Conservation (phyloP, 768 basidiomycete species). For the Pilatotrama ljubarskyi region DNA sequence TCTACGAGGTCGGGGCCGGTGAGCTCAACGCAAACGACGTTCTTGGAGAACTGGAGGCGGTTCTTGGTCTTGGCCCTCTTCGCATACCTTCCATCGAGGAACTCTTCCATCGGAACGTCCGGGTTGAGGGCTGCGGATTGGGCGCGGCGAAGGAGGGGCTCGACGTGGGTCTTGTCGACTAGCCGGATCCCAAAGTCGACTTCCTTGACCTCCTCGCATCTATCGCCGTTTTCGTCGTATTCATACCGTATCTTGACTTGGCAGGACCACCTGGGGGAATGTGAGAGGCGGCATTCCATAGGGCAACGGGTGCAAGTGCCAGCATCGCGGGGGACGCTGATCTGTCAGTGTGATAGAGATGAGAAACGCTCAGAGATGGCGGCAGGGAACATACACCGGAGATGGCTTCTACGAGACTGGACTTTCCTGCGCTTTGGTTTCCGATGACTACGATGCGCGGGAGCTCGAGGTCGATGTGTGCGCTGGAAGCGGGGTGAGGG, state of each 20-base stretch:
- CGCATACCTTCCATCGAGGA: slow-evolving; percentile 9
- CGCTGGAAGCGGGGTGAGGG: slow-evolving; percentile 25
- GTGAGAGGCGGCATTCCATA: slow-evolving; percentile 37
- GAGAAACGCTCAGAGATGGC: neutral
- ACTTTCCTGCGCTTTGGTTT: slow-evolving; percentile 52
- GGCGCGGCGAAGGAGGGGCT: slow-evolving; percentile 57
- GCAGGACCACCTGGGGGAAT: slow-evolving; percentile 28
- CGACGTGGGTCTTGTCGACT: slow-evolving; percentile 45
- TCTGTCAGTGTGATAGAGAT: slow-evolving; percentile 1
- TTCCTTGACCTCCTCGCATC: slow-evolving; percentile 27
- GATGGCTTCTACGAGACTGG: slow-evolving; percentile 51
- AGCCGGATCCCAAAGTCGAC: slow-evolving; percentile 45
- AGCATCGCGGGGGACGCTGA: slow-evolving; percentile 24
- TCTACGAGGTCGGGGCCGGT: slow-evolving; percentile 29
- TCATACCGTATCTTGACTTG: slow-evolving; percentile 47
- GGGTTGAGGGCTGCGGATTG: slow-evolving; percentile 62
- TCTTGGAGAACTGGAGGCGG: slow-evolving; percentile 25
- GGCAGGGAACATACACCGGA: slow-evolving; percentile 44
- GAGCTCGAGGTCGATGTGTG: slow-evolving; percentile 47
- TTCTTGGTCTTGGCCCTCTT: neutral
- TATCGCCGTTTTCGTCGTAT: slow-evolving; percentile 34
- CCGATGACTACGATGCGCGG: slow-evolving; percentile 52
- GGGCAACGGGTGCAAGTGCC: slow-evolving; percentile 50
- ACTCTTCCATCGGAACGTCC: slow-evolving; percentile 30
- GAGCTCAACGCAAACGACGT: slow-evolving; percentile 30